Evolutionary conservation across 441 rosid species (phyloP).

Genomic region (Populus hybrid): DNA sequence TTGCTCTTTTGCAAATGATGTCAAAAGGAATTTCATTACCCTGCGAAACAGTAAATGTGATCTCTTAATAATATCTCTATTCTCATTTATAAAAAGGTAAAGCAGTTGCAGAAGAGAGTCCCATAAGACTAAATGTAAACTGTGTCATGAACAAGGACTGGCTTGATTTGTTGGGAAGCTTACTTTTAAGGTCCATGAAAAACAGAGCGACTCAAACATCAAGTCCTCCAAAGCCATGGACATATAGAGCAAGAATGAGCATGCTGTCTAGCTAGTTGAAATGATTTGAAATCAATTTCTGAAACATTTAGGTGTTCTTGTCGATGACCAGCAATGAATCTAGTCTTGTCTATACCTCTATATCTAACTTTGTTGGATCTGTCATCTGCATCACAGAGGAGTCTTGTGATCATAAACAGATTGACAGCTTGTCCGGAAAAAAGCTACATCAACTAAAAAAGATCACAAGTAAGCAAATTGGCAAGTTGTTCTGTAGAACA

Average conservation of each 20-base stretch:
- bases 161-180: neutral
- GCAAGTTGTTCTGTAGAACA: neutral
- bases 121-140: neutral
- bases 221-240: neutral
- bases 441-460: neutral
- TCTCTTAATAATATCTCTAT: too few relatives aligned
- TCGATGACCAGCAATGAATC: too few relatives aligned
- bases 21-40: too few relatives aligned
- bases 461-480: neutral
- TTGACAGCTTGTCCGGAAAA: neutral
- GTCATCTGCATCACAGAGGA: neutral
- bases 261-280: neutral
- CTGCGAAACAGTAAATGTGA: too few relatives aligned
- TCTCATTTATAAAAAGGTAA: too few relatives aligned
- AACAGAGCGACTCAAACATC: neutral
- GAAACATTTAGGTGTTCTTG: too few relatives aligned
- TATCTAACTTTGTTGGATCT: neutral
- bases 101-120: neutral
- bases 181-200: neutral
- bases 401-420: neutral
- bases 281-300: too few relatives aligned
- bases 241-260: neutral
- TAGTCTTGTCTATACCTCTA: neutral
- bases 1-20: neutral
- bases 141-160: neutral